Conservation (phyloP, 1,139 yeast species). For the Suhomyces maxii region DNA sequence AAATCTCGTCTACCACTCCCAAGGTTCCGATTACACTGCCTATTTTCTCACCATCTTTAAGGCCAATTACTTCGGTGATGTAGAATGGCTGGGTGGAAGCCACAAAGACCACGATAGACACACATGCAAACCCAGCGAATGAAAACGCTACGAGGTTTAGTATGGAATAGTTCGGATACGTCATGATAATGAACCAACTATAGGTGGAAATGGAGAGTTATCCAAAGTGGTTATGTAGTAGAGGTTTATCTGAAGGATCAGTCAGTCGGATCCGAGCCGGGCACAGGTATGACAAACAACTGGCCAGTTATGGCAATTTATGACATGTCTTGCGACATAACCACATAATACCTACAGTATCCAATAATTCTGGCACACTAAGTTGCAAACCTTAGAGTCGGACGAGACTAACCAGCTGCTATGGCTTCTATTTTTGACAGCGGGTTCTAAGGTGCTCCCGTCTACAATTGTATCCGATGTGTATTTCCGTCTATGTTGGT, state of each 20-base stretch:
- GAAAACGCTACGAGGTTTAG: slow-evolving; percentile 21
- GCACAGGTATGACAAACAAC: not conserved
- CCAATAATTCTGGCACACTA: too few relatives aligned
- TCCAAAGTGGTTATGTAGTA: not conserved
- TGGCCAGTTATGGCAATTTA: too few relatives aligned
- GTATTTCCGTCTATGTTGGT: too few relatives aligned
- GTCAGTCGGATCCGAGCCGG: not conserved
- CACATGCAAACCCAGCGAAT: slow-evolving; percentile 47
- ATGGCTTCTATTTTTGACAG: too few relatives aligned
- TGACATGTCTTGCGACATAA: too few relatives aligned
- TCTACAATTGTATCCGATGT: too few relatives aligned
- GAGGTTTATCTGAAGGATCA: slow-evolving; percentile 5
- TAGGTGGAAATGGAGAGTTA: too few relatives aligned
- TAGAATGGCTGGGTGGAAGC: slow-evolving; percentile 70
- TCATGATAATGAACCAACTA: not conserved
- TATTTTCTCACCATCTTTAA: slow-evolving; percentile 36
- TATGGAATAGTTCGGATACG: slow-evolving; percentile 11
- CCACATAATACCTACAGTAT: too few relatives aligned
- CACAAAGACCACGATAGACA: slow-evolving; percentile 65
- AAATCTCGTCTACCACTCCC: slow-evolving; percentile 64
- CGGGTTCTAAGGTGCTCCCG: too few relatives aligned
- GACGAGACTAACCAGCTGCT: too few relatives aligned
- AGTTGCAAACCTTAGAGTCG: too few relatives aligned
- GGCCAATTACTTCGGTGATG: slow-evolving; percentile 54
- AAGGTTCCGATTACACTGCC: slow-evolving; percentile 61